These are phyloP conservation scores for Styphnolobium japonicum DNA, from an alignment of 306 rosid genomes.

Conservation along the genomic window DNA sequence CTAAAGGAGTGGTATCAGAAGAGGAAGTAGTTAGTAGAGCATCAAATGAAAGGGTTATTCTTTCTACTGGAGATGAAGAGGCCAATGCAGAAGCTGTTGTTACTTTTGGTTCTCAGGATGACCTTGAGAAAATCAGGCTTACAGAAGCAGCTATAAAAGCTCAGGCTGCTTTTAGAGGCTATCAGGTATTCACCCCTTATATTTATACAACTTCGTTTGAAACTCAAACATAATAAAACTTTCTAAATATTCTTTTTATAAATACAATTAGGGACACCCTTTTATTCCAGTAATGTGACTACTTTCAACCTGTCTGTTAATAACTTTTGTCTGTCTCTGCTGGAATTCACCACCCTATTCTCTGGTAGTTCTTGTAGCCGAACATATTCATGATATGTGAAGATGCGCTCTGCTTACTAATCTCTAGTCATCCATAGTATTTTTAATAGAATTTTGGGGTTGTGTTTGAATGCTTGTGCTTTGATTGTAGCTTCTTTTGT, in stretches of 20 bases:
- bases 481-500: too few relatives aligned
- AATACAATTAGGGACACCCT: not conserved
- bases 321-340: too few relatives aligned
- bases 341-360: too few relatives aligned
- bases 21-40: constrained; percentile 20
- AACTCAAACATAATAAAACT: not conserved
- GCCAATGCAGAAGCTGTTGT: constrained; percentile 22
- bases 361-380: not conserved
- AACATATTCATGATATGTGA: too few relatives aligned
- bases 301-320: too few relatives aligned
- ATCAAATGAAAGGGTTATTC: constrained; percentile 19
- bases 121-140: constrained; percentile 31
- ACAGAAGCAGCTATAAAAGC: constrained; percentile 47
- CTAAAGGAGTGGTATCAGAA: constrained; percentile 27
- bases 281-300: not conserved
- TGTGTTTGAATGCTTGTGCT: too few relatives aligned
- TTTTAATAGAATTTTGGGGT: too few relatives aligned
- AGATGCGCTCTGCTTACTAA: too few relatives aligned
- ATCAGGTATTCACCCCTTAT: constrained; percentile 36
- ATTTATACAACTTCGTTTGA: not conserved
- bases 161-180: constrained; percentile 62
- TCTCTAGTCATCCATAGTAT: too few relatives aligned
- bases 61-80: constrained; percentile 17
- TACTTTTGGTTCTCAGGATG: constrained; percentile 29
- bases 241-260: not conserved